Percentiles rank a stretch among this genome's conserved stretches.
Evolutionary conservation across 306 rosid genomes (phyloP).

Genomic region (Sindora glabra): DNA sequence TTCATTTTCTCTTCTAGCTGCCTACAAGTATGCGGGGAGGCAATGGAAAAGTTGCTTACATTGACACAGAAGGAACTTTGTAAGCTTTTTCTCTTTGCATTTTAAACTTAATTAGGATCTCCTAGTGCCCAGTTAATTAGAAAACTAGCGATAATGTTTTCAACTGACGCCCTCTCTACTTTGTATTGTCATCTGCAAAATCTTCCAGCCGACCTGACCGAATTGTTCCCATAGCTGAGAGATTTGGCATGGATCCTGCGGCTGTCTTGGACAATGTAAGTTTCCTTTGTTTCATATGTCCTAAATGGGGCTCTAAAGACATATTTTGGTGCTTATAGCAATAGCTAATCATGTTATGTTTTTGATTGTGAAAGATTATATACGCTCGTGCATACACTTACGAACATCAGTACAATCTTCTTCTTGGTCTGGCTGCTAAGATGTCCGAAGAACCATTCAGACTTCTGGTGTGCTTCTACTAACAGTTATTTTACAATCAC

Average conservation of each 20-base stretch:
- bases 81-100: constrained; percentile 33
- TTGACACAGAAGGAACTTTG: constrained; percentile 98
- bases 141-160: constrained; percentile 4
- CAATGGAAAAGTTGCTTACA: constrained; percentile 94
- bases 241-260: constrained; percentile 95
- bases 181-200: constrained; percentile 25
- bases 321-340: constrained; percentile 22
- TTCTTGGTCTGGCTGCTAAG: constrained; percentile 91
- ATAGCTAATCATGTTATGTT: constrained; percentile 17
- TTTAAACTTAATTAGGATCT: neutral
- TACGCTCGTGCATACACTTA: constrained; percentile 97
- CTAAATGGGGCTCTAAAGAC: neutral
- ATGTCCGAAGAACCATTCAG: constrained; percentile 97
- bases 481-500: neutral
- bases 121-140: neutral
- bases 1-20: constrained; percentile 40
- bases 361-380: constrained; percentile 53
- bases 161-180: neutral
- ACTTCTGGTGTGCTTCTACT: constrained; percentile 63
- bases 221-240: constrained; percentile 85
- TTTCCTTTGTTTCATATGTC: neutral
- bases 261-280: constrained; percentile 94
- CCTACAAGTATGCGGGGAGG: constrained; percentile 89
- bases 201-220: constrained; percentile 82
- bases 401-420: constrained; percentile 86